Evolutionary conservation across 176 grass and related monocot species (phyloP).

Genomic region (Eleusine coracana): DNA sequence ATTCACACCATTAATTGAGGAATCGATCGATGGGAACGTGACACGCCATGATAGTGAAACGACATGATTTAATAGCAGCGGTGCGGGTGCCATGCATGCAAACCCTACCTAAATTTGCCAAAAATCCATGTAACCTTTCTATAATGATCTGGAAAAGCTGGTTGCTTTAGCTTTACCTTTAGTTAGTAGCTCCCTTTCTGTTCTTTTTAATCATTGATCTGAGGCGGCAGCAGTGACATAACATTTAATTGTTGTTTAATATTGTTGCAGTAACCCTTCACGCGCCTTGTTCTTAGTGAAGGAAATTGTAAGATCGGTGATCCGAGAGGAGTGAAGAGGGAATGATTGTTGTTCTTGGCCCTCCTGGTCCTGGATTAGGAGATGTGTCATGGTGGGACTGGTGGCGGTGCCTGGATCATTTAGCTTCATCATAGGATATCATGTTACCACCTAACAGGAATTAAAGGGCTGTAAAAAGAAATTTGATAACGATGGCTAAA

Average conservation of each 20-base stretch:
- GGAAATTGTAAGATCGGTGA: neutral
- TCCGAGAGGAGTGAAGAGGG: neutral
- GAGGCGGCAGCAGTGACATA: slow-evolving; percentile 20
- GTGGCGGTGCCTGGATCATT: neutral
- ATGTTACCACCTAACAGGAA: neutral
- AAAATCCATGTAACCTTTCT: neutral
- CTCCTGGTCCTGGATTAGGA: neutral
- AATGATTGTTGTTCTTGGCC: neutral
- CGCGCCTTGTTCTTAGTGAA: neutral
- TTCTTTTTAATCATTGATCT: slow-evolving; percentile 43
- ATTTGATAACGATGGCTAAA: neutral
- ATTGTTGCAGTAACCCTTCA: slow-evolving; percentile 21
- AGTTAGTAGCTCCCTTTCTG: slow-evolving; percentile 41
- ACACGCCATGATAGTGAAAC: neutral
- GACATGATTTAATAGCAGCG: neutral
- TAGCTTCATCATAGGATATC: neutral
- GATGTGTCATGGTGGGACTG: neutral
- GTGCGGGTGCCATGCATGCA: slow-evolving; percentile 34
- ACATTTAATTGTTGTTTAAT: slow-evolving; percentile 8
- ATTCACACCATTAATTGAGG: slow-evolving; percentile 18
- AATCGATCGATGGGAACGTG: slow-evolving; percentile 17
- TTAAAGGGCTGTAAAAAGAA: neutral
- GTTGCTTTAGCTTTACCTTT: slow-evolving; percentile 61
- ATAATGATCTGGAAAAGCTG: slow-evolving; percentile 44
- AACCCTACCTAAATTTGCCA: slow-evolving; percentile 32